Evolutionary conservation across 768 basidiomycete species (phyloP).

Genomic region (Pulveroboletus sp.): DNA sequence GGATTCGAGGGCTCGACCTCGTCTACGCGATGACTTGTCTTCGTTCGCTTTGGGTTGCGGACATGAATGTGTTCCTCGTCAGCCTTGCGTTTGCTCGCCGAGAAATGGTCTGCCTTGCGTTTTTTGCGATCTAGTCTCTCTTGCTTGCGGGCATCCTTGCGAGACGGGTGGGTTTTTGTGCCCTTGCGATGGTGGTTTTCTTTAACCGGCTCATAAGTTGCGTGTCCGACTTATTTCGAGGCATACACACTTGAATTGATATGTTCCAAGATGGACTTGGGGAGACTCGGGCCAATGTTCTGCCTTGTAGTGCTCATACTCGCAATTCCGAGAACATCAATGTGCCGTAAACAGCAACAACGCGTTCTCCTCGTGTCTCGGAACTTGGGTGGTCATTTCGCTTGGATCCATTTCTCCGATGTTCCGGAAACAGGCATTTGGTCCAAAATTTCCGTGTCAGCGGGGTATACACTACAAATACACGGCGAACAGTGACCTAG

Average conservation of each 20-base stretch:
- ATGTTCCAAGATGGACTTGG: conserved; percentile 27
- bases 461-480: conserved; percentile 5
- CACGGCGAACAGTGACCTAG: background rate
- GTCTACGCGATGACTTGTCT: conserved; percentile 35
- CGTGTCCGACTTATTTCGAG: no score
- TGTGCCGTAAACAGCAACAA: no score
- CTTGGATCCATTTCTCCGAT: background rate
- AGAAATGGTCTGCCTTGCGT: conserved; percentile 61
- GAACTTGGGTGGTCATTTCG: background rate
- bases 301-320: conserved; percentile 17
- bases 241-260: conserved; percentile 18
- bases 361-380: background rate
- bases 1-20: background rate
- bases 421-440: no score
- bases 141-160: conserved; percentile 66
- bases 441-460: background rate
- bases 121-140: conserved; percentile 58
- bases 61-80: conserved; percentile 45
- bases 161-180: conserved; percentile 29
- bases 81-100: conserved; percentile 38
- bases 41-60: conserved; percentile 40
- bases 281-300: conserved; percentile 21
- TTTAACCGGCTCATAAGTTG: background rate
- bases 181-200: conserved; percentile 5
- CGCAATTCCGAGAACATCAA: no score